Evolutionary conservation across 139 green algal species (phyloP).

Genomic region (Mychonastes homosphaera): DNA sequence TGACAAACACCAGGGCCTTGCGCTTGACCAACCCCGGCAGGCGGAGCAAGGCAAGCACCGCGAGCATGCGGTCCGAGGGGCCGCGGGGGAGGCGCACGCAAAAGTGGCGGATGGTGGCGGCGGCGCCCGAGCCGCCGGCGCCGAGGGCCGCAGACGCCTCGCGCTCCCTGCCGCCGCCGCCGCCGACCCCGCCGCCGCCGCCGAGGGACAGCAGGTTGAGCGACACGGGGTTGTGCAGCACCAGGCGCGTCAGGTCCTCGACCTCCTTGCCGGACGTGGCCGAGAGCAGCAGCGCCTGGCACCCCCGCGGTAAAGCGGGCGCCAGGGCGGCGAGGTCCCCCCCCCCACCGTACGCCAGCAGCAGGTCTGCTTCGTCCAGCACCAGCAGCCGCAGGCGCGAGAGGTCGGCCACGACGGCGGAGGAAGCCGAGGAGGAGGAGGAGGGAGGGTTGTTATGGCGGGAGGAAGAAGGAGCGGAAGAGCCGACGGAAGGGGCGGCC

Average conservation of each 20-base stretch:
- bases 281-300: slow-evolving; percentile 87
- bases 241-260: slow-evolving; percentile 62
- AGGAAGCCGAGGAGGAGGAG: no score
- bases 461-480: no score
- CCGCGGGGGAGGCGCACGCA: neutral
- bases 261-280: slow-evolving; percentile 74
- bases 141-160: neutral
- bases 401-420: no score
- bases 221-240: slow-evolving; percentile 80
- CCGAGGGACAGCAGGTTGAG: slow-evolving; percentile 55
- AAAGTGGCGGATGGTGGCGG: slow-evolving; percentile 49
- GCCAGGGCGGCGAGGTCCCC: slow-evolving; percentile 70
- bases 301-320: slow-evolving; percentile 47
- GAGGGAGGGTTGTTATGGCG: no score
- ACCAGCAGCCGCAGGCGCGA: slow-evolving; percentile 56
- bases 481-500: no score
- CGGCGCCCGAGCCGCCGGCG: slow-evolving; percentile 10
- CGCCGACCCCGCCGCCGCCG: slow-evolving; percentile 3
- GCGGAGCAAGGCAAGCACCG: neutral
- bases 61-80: neutral
- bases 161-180: neutral
- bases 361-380: slow-evolving; percentile 90
- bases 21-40: neutral
- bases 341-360: slow-evolving; percentile 87
- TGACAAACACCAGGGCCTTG: slow-evolving; percentile 83